Conservation (phyloP, 2,329 filamentous ascomycete genomes). For the Fusarium buxicola region DNA sequence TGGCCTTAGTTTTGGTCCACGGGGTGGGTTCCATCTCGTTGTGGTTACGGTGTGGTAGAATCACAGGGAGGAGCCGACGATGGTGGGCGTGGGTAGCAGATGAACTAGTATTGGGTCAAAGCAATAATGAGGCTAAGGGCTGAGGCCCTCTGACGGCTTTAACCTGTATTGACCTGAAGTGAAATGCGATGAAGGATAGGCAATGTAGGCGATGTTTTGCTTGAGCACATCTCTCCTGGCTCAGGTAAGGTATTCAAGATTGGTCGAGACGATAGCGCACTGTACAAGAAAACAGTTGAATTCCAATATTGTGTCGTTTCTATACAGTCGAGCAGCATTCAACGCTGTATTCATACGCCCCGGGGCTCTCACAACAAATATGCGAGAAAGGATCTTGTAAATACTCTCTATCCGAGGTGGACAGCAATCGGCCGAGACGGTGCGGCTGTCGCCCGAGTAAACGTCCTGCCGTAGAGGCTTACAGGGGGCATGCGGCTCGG, state of each 20-base stretch:
- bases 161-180: neutral
- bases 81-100: conserved; percentile 1
- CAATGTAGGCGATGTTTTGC: no score
- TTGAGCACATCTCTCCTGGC: no score
- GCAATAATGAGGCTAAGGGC: neutral
- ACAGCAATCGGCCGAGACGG: neutral
- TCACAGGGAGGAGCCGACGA: conserved; percentile 5
- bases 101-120: neutral
- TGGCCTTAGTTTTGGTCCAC: neutral
- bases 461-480: conserved; percentile 5
- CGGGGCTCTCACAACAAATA: no score
- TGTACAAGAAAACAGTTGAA: neutral
- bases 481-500: conserved; percentile 9
- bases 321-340: neutral
- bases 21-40: conserved; percentile 12
- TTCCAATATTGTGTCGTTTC: neutral
- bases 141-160: no score
- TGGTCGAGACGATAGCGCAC: no score
- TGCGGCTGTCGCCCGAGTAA: neutral
- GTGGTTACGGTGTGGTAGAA: conserved; percentile 13
- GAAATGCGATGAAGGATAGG: neutral
- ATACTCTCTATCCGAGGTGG: no score
- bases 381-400: no score
- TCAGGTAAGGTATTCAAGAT: no score
- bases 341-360: neutral